These are phyloP conservation scores for Volvariella surrecta DNA, from an alignment of 1,284 basidiomycete genomes.

Conservation along the genomic window DNA sequence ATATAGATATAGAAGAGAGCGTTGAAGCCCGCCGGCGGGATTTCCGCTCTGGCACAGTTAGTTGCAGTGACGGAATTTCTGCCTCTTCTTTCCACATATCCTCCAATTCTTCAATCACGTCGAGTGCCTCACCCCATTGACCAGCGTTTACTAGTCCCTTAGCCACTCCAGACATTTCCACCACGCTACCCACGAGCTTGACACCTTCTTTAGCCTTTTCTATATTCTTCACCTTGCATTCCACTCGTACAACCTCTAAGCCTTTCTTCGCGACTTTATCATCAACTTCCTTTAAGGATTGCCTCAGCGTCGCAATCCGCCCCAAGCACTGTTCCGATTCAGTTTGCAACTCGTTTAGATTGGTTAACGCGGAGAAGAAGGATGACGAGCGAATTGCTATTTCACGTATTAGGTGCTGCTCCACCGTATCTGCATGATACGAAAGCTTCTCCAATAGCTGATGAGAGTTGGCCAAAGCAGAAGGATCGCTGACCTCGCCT, in stretches of 20 bases:
- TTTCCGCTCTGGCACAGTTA: constrained; percentile 9
- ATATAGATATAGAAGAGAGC: constrained; percentile 10
- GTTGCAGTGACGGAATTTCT: background rate
- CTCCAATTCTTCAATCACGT: constrained; percentile 69
- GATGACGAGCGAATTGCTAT: constrained; percentile 86
- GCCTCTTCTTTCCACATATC: constrained; percentile 46
- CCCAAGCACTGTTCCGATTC: constrained; percentile 81
- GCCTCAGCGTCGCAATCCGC: constrained; percentile 69
- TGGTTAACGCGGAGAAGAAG: constrained; percentile 95
- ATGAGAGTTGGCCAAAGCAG: constrained; percentile 55
- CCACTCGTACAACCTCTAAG: constrained; percentile 61
- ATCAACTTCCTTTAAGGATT: constrained; percentile 71
- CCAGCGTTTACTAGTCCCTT: constrained; percentile 68
- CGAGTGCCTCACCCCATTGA: constrained; percentile 80
- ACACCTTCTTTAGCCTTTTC: constrained; percentile 53
- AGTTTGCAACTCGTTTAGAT: constrained; percentile 86
- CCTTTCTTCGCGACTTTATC: constrained; percentile 72
- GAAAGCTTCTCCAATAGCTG: constrained; percentile 89
- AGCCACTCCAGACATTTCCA: constrained; percentile 69
- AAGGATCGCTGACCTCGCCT: constrained; percentile 36
- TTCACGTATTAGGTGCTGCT: constrained; percentile 91
- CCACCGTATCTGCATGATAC: constrained; percentile 89
- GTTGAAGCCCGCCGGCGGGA: constrained; percentile 1
- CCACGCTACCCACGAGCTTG: constrained; percentile 58
- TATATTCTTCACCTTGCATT: constrained; percentile 57